These are phyloP conservation scores for Zhuliangozyma parablackwelliae DNA, from an alignment of 1,139 yeast genomes.

Conservation along the genomic window DNA sequence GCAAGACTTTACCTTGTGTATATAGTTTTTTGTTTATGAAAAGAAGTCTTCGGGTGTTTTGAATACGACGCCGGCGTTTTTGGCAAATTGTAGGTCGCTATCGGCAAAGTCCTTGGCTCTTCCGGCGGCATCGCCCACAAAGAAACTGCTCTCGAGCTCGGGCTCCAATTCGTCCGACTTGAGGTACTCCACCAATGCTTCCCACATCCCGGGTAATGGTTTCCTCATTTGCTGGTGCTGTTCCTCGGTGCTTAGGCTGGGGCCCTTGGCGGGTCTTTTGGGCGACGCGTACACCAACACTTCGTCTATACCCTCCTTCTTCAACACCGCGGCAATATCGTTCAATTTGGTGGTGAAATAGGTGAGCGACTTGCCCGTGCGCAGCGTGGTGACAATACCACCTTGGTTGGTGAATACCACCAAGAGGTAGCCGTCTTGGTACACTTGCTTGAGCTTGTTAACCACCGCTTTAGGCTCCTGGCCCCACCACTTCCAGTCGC, in stretches of 20 bases:
- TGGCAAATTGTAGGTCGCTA: conserved; percentile 68
- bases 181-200: conserved; percentile 39
- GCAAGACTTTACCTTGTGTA: not conserved
- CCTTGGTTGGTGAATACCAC: conserved; percentile 89
- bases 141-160: conserved; percentile 48
- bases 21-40: conserved; percentile 1
- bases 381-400: conserved; percentile 35
- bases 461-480: conserved; percentile 17
- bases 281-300: conserved; percentile 64
- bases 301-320: conserved; percentile 13
- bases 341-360: conserved; percentile 45
- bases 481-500: conserved; percentile 70
- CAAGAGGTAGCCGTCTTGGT: conserved; percentile 30
- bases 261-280: conserved; percentile 34
- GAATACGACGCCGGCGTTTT: conserved; percentile 48
- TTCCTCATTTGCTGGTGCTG: conserved; percentile 54
- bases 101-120: conserved; percentile 72
- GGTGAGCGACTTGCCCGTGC: conserved; percentile 44
- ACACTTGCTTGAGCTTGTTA: conserved; percentile 21
- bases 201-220: conserved; percentile 75
- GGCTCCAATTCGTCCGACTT: conserved; percentile 17
- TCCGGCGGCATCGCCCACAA: conserved; percentile 98
- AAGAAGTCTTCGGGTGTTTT: conserved; percentile 65
- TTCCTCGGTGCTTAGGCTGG: conserved; percentile 22
- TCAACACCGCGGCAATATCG: conserved; percentile 9